Conservation (phyloP, 805 yeast species). For the Starmerella bombicola region DNA sequence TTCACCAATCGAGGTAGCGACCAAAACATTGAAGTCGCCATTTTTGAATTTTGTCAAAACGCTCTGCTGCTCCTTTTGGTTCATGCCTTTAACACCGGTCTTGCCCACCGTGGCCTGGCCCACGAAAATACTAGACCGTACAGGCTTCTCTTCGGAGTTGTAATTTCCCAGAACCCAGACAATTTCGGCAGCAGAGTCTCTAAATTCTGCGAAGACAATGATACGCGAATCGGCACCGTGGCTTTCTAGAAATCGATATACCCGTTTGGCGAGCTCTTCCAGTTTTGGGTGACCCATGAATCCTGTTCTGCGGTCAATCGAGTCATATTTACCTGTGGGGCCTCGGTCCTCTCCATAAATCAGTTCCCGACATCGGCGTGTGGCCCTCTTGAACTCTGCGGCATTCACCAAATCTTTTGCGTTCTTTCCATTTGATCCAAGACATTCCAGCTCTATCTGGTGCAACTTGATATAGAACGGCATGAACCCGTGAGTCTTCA, state of each 20-base stretch:
- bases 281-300: constrained; percentile 64
- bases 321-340: constrained; percentile 10
- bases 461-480: constrained; percentile 55
- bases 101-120: constrained; percentile 57
- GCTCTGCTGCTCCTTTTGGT: constrained; percentile 74
- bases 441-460: constrained; percentile 36
- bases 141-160: constrained; percentile 25
- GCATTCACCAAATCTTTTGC: constrained; percentile 53
- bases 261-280: constrained; percentile 43
- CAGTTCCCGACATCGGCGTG: constrained; percentile 35
- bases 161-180: constrained; percentile 41
- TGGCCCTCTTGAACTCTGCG: constrained; percentile 36
- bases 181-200: constrained; percentile 85
- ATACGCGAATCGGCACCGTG: constrained; percentile 42
- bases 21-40: constrained; percentile 66
- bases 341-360: constrained; percentile 27
- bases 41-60: constrained; percentile 58
- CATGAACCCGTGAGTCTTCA: constrained; percentile 69
- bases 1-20: constrained; percentile 95
- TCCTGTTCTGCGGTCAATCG: constrained; percentile 9
- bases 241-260: constrained; percentile 41
- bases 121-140: constrained; percentile 71
- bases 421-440: constrained; percentile 26
- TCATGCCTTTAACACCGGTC: constrained; percentile 58
- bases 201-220: constrained; percentile 74